These are phyloP conservation scores for Halteria grandinella DNA, from an alignment of 73 alveolate species.

Conservation along the genomic window DNA sequence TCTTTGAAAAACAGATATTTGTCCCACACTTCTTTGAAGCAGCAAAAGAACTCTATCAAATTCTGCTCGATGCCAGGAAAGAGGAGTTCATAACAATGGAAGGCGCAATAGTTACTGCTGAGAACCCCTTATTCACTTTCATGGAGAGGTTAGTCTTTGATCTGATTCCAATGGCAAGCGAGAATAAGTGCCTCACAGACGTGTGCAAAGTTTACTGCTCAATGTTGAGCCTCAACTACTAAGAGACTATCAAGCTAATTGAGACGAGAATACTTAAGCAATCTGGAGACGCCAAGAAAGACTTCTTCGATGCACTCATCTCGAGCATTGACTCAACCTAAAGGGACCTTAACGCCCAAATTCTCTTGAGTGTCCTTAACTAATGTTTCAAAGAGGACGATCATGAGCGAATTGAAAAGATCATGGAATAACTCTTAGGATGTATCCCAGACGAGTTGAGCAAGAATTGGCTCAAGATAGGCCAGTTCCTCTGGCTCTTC, in stretches of 20 bases:
- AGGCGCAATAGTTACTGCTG: too few relatives aligned
- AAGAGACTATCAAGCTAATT: neutral
- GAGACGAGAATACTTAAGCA: neutral
- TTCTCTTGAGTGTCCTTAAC: conserved; percentile 1
- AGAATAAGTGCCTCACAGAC: conserved; percentile 19
- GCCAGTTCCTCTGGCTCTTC: conserved; percentile 18
- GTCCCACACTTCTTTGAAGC: conserved; percentile 48
- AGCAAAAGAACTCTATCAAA: too few relatives aligned
- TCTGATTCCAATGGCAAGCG: conserved; percentile 10
- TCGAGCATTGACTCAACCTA: neutral
- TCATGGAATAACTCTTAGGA: conserved; percentile 7
- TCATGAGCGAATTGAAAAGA: conserved; percentile 4
- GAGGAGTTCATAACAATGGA: too few relatives aligned
- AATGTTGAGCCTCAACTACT: neutral
- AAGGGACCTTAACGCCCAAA: neutral
- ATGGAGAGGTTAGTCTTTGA: conserved; percentile 27
- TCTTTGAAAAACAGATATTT: conserved; percentile 52
- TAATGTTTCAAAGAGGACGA: neutral
- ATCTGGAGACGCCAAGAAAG: neutral
- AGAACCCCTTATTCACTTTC: conserved; percentile 6
- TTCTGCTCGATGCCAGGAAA: conserved; percentile 16
- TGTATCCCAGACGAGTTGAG: conserved; percentile 32
- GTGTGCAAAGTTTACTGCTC: neutral
- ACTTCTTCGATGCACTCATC: conserved; percentile 11
- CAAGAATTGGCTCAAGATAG: conserved; percentile 38